Evolutionary conservation across 306 rosid genomes (phyloP).

Genomic region (Sindora glabra): DNA sequence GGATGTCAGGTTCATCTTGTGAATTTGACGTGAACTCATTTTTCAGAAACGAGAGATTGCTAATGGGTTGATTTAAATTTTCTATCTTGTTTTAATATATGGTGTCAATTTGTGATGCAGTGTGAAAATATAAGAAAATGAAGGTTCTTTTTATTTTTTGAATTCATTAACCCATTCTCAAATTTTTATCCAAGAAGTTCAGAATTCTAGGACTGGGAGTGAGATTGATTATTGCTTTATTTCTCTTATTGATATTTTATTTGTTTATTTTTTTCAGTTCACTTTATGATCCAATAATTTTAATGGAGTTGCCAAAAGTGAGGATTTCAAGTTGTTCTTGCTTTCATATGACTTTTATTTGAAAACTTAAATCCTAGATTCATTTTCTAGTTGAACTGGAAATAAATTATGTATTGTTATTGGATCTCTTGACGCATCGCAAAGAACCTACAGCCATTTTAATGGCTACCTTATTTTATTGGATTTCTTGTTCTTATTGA

Average conservation of each 20-base stretch:
- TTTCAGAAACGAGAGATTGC: conserved; percentile 10
- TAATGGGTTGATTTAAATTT: conserved; percentile 14
- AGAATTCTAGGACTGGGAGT: no score
- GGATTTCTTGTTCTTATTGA: conserved; percentile 3
- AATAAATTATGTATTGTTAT: not conserved
- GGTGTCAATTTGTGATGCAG: no score
- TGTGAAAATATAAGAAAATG: no score
- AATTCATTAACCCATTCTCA: conserved; percentile 2
- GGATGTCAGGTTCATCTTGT: not conserved
- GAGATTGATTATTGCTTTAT: no score
- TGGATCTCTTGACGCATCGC: conserved; percentile 18
- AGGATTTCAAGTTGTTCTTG: no score
- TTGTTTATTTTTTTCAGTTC: no score
- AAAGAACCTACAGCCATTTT: not conserved
- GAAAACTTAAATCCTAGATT: conserved; percentile 7
- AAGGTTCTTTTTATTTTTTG: not conserved
- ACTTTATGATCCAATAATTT: no score
- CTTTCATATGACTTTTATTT: no score
- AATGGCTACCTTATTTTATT: not conserved
- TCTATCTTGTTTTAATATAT: no score
- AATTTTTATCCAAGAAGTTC: no score
- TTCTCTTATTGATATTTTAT: no score
- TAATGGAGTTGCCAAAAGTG: no score
- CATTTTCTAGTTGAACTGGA: not conserved
- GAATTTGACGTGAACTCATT: conserved; percentile 25